Evolutionary conservation across 2,329 filamentous ascomycete genomes (phyloP).

Genomic region (Ploettnerulaceae sp.): DNA sequence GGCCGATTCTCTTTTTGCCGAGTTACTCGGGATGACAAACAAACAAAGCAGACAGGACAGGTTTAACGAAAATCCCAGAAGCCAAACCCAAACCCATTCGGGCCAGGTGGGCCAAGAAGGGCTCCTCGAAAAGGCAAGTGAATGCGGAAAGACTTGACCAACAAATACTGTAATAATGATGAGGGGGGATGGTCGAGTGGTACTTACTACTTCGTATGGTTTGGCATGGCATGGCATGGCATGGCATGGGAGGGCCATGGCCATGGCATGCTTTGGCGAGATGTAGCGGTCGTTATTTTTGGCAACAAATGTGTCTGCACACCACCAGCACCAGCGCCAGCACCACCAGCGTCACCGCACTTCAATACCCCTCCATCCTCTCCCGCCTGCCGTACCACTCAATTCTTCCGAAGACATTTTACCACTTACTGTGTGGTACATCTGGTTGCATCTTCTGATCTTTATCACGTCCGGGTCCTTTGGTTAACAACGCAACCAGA

Average conservation of each 20-base stretch:
- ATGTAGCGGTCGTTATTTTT: constrained; percentile 6
- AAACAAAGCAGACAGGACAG: too few species aligned
- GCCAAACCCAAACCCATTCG: neutral
- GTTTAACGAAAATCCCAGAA: too few species aligned
- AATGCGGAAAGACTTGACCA: constrained; percentile 1
- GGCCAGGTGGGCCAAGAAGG: neutral
- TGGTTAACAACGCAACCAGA: too few species aligned
- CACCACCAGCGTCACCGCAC: neutral
- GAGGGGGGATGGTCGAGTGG: too few species aligned
- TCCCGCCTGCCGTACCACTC: neutral
- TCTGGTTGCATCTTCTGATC: neutral
- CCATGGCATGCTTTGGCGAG: constrained; percentile 1
- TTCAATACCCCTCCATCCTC: neutral
- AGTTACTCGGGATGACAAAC: too few species aligned
- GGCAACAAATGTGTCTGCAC: constrained; percentile 6
- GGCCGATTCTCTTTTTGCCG: too few species aligned
- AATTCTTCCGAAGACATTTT: constrained; percentile 3
- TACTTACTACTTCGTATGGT: too few species aligned
- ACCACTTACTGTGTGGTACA: neutral
- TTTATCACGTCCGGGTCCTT: neutral
- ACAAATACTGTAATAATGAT: constrained; percentile 2
- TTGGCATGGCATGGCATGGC: neutral
- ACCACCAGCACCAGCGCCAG: neutral
- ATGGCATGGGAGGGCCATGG: neutral
- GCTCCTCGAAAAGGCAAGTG: constrained; percentile 2